Percentiles rank a stretch among this genome's conserved stretches.
Conservation (phyloP, 345 rosid genomes). For the Citrus sp. region DNA sequence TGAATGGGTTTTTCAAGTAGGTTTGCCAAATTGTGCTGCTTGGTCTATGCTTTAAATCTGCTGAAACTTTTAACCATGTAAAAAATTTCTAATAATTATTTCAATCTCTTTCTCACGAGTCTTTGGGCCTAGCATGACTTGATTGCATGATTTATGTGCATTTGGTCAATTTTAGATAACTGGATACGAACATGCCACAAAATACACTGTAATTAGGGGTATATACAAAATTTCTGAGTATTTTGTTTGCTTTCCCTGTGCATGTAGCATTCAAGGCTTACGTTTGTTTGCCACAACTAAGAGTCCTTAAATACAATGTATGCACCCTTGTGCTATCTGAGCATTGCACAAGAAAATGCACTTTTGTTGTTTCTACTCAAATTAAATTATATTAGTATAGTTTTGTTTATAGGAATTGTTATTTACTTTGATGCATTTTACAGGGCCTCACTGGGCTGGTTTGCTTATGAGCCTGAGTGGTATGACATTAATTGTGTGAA, state of each 20-base stretch:
- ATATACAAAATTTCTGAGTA: neutral
- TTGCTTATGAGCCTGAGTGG: conserved; percentile 97
- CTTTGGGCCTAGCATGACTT: neutral
- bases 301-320: neutral
- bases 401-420: conserved; percentile 15
- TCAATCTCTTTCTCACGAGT: neutral
- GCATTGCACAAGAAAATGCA: neutral
- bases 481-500: conserved; percentile 57
- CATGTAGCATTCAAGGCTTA: neutral
- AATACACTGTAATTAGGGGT: neutral
- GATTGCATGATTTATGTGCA: neutral
- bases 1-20: neutral
- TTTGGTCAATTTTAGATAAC: neutral
- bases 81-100: neutral
- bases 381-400: neutral
- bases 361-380: neutral
- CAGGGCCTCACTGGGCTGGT: conserved; percentile 97
- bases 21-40: neutral
- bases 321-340: neutral
- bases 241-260: neutral
- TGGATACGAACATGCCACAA: neutral
- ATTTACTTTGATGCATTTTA: conserved; percentile 27
- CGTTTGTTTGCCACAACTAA: neutral
- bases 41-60: neutral
- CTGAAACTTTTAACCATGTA: neutral